These are phyloP conservation scores for Paramecium biaurelia DNA, from an alignment of 73 alveolate species.

Conservation along the genomic window DNA sequence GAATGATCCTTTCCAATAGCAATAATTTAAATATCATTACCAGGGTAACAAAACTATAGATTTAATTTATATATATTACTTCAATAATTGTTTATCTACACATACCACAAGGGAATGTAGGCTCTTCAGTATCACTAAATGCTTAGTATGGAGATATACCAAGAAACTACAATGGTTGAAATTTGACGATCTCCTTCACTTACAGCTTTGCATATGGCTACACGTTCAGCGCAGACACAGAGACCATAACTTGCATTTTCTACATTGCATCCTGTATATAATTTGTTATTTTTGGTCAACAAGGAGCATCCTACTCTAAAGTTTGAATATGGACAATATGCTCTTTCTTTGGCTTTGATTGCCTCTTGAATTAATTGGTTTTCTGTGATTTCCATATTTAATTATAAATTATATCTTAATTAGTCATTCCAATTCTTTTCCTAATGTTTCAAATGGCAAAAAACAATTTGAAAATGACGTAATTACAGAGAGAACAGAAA, in stretches of 20 bases:
- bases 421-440: conserved; percentile 57
- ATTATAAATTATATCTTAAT: not conserved
- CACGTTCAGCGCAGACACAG: conserved; percentile 43
- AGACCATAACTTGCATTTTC: conserved; percentile 60
- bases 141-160: not conserved
- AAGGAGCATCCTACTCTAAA: conserved; percentile 47
- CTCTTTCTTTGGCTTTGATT: conserved; percentile 41
- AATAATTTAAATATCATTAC: not conserved
- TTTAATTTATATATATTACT: not conserved
- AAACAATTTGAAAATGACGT: conserved; percentile 49
- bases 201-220: not conserved
- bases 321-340: conserved; percentile 49
- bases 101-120: not conserved
- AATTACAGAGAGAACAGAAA: conserved; percentile 23
- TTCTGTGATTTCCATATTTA: not conserved
- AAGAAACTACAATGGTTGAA: not conserved
- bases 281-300: not conserved
- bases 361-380: not conserved
- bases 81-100: not conserved
- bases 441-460: conserved; percentile 61
- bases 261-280: conserved; percentile 36
- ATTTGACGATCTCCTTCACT: not conserved
- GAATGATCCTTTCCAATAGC: not conserved
- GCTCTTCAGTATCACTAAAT: not conserved
- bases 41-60: not conserved